Evolutionary conservation across 139 green algal genomes (phyloP), one percentile per base, ranked within the genome.

Genomic region (Chlamydomonas sphaeroides): DNA sequence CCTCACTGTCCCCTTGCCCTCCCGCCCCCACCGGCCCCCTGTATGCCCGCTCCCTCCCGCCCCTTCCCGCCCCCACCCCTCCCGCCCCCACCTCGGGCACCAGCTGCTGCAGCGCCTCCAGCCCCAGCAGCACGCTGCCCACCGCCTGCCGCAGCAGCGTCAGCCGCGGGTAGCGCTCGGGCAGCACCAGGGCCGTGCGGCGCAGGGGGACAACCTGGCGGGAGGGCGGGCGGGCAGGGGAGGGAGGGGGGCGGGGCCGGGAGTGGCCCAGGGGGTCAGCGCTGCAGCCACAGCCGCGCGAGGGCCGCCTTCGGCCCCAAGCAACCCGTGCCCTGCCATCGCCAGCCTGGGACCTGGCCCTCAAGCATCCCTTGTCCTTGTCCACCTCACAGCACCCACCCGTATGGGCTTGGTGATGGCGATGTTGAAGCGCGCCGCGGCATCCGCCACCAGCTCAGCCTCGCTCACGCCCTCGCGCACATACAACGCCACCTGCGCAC

Each of bases 81-180:
- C 30, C 68, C 30, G 8, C 5, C 14, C 85, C 49, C 57, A 95
- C 85, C 89, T 94, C 89, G 4, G 96, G 96, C 25, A 92, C 84
- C 18, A 94, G 67, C 68, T 84, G 65, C 10, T 26, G 26, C 65
- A 99, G 84, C 4, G 89, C 96, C 76, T 97, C 90, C 65, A 85
- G 76, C 0, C 87, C 94, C 48, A 99, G 74, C 38, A 78, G 61
- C 61, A 94, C 85, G 2, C 90, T 93, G 17, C 91, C 97, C 30
- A 92, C 38, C 1, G 92, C 90, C 89, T 99, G 97, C 0, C 91
- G 79, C 6, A 96, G 8, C 69, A 99, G 86, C 0, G 97, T 99
- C 72, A 98, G 95, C n/a, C 85, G 74, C 0, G 92, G 93, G 84
- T 98, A 99, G 8, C 65, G 70, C 39, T 88, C 62, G 0, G 97